A percentile compares a stretch with the other conserved stretches of the same genome.
phyloP scores from a whole-genome alignment of 1,284 basidiomycete species.

The Cutaneotrichosporon sp. region DNA sequence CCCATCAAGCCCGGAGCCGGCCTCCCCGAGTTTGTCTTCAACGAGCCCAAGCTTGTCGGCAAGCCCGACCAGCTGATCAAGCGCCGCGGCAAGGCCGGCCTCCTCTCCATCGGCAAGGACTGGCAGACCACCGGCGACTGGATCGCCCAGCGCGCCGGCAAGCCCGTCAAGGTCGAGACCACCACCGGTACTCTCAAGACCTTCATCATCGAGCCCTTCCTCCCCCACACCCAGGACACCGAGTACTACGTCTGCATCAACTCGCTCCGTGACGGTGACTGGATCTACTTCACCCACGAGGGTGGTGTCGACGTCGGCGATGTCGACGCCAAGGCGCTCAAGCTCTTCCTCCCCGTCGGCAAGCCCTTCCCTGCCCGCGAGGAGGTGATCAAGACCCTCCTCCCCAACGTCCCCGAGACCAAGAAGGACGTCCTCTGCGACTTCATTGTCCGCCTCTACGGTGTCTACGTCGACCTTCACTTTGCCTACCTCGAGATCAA shows the following conservation, averaged over 20 bases:
- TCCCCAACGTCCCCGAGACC: constrained; percentile 71
- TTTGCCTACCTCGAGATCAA: constrained; percentile 98
- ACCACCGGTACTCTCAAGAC: constrained; percentile 93
- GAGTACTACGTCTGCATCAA: constrained; percentile 99
- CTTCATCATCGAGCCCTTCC: constrained; percentile 98
- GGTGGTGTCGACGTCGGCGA: constrained; percentile 99
- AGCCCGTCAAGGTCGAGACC: constrained; percentile 88
- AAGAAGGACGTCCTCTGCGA: constrained; percentile 88
- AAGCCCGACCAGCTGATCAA: constrained; percentile 99
- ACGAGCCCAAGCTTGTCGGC: constrained; percentile 75
- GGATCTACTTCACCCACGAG: constrained; percentile 98
- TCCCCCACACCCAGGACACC: constrained; percentile 88
- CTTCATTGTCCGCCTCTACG: constrained; percentile 94
- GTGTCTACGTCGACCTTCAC: constrained; percentile 95
- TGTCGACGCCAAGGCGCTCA: constrained; percentile 95
- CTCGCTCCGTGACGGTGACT: constrained; percentile 91
- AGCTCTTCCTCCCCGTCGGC: constrained; percentile 79
- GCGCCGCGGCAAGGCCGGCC: constrained; percentile 96
- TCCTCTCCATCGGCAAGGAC: constrained; percentile 89
- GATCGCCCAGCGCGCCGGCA: constrained; percentile 88
- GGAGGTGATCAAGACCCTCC: constrained; percentile 70
- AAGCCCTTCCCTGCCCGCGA: constrained; percentile 76
- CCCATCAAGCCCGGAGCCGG: constrained; percentile 63
- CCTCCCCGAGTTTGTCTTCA: constrained; percentile 82
- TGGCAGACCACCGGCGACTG: constrained; percentile 85